phyloP scores from a whole-genome alignment of 2,329 filamentous ascomycete genomes.

The Fusarium nelsonii region DNA sequence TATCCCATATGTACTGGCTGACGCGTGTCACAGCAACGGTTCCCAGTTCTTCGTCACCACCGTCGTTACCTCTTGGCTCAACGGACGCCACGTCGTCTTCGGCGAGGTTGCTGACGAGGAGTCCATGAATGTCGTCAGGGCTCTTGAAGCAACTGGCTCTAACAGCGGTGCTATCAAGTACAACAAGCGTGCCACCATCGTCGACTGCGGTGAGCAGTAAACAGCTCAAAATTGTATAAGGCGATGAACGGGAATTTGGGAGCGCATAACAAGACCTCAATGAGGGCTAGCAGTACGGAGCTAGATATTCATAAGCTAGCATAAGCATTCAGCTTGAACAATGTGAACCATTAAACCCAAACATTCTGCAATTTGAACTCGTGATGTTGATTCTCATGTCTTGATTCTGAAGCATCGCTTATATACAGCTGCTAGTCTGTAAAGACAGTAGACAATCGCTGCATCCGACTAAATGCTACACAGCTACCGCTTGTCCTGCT shows the following conservation, averaged over 20 bases:
- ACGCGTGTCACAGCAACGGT: constrained; percentile 78
- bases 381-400: neutral
- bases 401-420: constrained; percentile 8
- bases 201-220: constrained; percentile 65
- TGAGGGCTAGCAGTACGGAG: constrained; percentile 37
- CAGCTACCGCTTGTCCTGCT: constrained; percentile 36
- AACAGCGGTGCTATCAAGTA: constrained; percentile 67
- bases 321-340: constrained; percentile 32
- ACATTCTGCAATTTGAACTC: neutral
- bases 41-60: constrained; percentile 99
- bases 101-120: constrained; percentile 73
- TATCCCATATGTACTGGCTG: neutral
- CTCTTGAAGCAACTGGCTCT: constrained; percentile 71
- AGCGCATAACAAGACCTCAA: constrained; percentile 37
- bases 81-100: constrained; percentile 88
- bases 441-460: constrained; percentile 13
- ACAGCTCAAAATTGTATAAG: constrained; percentile 13
- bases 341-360: constrained; percentile 41
- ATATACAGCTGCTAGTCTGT: constrained; percentile 4
- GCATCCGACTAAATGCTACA: constrained; percentile 22
- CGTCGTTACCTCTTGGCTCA: constrained; percentile 86
- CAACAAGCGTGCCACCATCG: constrained; percentile 71
- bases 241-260: constrained; percentile 30
- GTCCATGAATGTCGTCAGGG: constrained; percentile 67
- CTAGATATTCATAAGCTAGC: constrained; percentile 36